Evolutionary conservation across 148 eudicot genomes (phyloP).

Genomic region (Heliamphora exappendiculata): DNA sequence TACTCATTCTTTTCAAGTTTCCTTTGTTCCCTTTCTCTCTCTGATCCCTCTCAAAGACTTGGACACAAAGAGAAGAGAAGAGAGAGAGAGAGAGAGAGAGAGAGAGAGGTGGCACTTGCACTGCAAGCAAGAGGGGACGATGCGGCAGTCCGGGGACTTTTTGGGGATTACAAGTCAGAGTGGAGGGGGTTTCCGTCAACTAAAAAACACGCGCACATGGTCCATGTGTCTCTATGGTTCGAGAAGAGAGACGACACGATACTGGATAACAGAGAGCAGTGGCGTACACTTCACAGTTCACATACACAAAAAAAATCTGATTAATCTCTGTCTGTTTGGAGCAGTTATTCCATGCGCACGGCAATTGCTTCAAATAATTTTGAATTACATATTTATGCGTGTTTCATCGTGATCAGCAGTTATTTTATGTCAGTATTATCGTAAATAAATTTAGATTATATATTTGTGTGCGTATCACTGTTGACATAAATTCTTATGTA

Average conservation of each 20-base stretch:
- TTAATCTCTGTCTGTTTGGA: no score
- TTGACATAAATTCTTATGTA: no score
- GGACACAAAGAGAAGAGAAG: background rate
- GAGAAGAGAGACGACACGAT: slow-evolving; percentile 15
- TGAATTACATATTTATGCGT: no score
- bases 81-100: slow-evolving; percentile 10
- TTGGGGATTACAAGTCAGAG: background rate
- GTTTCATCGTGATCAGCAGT: no score
- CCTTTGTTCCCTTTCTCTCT: background rate
- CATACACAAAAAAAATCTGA: no score
- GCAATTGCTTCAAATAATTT: no score
- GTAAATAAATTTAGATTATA: no score
- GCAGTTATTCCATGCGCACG: no score
- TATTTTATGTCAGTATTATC: no score
- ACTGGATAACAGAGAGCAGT: slow-evolving; percentile 19
- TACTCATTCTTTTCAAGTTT: slow-evolving; percentile 31
- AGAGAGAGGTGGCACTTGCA: background rate
- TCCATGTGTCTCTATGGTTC: background rate
- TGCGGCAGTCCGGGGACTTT: background rate
- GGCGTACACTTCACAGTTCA: slow-evolving; percentile 13
- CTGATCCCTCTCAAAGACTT: background rate
- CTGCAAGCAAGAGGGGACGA: background rate
- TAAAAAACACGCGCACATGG: background rate
- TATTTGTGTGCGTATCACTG: no score
- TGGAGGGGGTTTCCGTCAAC: background rate